A percentile compares a stretch with the other conserved stretches of the same genome.
Evolutionary conservation across 2,329 filamentous ascomycete genomes (phyloP).

Genomic region (Lojkania enalia): DNA sequence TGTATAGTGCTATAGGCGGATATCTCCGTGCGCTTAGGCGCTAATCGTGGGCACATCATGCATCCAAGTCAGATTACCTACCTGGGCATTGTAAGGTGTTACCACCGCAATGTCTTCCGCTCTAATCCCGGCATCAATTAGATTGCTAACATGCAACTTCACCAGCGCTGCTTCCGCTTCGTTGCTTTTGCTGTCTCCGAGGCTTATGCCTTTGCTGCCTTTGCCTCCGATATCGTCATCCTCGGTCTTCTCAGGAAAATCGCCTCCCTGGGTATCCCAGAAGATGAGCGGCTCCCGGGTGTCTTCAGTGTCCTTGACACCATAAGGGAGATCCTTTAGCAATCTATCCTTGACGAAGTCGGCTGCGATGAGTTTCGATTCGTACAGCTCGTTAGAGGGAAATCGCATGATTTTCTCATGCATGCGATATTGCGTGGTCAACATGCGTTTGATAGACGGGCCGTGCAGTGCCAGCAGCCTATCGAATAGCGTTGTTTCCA

Average conservation of each 20-base stretch:
- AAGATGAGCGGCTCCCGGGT: slow-evolving; percentile 87
- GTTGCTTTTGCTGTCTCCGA: slow-evolving; percentile 85
- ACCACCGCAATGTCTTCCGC: slow-evolving; percentile 88
- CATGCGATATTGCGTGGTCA: slow-evolving; percentile 98
- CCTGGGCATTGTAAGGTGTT: slow-evolving; percentile 95
- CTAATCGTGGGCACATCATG: slow-evolving; percentile 6
- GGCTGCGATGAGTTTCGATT: slow-evolving; percentile 76
- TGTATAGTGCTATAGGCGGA: slow-evolving; percentile 6
- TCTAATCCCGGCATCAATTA: slow-evolving; percentile 79
- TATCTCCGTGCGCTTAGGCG: slow-evolving; percentile 10
- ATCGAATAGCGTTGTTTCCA: slow-evolving; percentile 94
- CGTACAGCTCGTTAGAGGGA: slow-evolving; percentile 86
- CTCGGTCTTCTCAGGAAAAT: slow-evolving; percentile 82
- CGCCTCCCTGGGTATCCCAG: slow-evolving; percentile 93
- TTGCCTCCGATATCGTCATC: slow-evolving; percentile 64
- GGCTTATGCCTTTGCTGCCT: slow-evolving; percentile 52
- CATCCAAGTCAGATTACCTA: slow-evolving; percentile 43
- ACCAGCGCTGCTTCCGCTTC: slow-evolving; percentile 86
- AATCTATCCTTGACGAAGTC: slow-evolving; percentile 75
- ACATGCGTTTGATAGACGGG: slow-evolving; percentile 82
- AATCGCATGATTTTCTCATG: slow-evolving; percentile 95
- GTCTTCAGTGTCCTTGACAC: slow-evolving; percentile 78
- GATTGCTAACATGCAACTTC: slow-evolving; percentile 70
- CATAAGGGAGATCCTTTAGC: slow-evolving; percentile 76
- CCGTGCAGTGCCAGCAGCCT: slow-evolving; percentile 82